Evolutionary conservation across 345 rosid genomes (phyloP).

Genomic region (Microcos paniculata): DNA sequence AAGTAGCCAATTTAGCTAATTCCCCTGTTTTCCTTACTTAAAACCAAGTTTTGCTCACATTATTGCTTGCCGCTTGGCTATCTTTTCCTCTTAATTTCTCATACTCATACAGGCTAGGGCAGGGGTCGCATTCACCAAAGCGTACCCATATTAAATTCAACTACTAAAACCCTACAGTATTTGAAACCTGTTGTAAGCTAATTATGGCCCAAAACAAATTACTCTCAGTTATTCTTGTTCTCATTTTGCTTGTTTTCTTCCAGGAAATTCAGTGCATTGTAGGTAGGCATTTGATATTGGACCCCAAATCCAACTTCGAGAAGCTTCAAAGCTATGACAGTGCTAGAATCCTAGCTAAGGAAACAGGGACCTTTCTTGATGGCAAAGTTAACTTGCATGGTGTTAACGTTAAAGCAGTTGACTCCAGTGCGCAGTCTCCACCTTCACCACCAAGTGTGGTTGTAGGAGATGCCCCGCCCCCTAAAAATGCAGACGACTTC

Average conservation of each 20-base stretch:
- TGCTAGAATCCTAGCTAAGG: slow-evolving; percentile 10
- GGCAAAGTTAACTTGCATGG: not conserved
- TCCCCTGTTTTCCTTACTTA: not conserved
- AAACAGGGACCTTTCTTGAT: slow-evolving; percentile 3
- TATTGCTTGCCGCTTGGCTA: not conserved
- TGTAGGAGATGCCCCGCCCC: slow-evolving; percentile 22
- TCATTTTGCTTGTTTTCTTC: slow-evolving; percentile 33
- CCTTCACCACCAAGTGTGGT: slow-evolving; percentile 16
- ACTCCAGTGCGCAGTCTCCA: slow-evolving; percentile 10
- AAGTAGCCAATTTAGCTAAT: slow-evolving; percentile 4
- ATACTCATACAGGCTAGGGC: not conserved
- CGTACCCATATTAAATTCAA: no score
- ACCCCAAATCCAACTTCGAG: slow-evolving; percentile 10
- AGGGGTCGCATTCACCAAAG: no score
- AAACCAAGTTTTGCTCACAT: not conserved
- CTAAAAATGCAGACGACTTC: slow-evolving; percentile 41
- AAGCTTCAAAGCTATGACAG: not conserved
- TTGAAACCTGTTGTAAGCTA: no score
- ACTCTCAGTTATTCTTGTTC: slow-evolving; percentile 19
- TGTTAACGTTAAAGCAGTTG: not conserved
- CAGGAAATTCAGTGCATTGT: slow-evolving; percentile 28
- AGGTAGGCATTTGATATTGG: slow-evolving; percentile 38
- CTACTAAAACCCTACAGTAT: no score
- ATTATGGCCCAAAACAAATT: slow-evolving; percentile 46
- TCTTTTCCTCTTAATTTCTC: not conserved